Conservation (phyloP, 257 asterid species). For the Cordia subcordata region DNA sequence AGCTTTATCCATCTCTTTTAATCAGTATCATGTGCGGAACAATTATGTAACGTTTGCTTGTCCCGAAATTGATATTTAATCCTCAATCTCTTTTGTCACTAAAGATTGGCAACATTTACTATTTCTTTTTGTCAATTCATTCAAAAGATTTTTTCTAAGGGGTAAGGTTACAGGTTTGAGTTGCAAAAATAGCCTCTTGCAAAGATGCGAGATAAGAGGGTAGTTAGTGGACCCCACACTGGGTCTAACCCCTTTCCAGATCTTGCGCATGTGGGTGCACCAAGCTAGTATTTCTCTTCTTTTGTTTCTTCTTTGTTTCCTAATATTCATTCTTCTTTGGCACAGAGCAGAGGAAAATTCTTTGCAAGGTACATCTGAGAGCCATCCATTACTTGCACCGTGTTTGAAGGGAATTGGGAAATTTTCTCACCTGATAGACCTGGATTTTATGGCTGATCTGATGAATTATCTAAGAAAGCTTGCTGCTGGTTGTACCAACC, state of each 20-base stretch:
- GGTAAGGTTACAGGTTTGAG: too few relatives aligned
- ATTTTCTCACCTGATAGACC: constrained; percentile 80
- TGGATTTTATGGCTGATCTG: constrained; percentile 93
- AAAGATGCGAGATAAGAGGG: too few relatives aligned
- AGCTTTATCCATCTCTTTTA: too few relatives aligned
- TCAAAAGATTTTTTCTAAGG: not conserved
- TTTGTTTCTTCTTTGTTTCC: not conserved
- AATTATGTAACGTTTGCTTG: too few relatives aligned
- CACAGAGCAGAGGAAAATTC: constrained; percentile 53
- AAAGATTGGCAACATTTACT: too few relatives aligned
- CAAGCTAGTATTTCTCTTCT: not conserved
- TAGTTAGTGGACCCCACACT: too few relatives aligned
- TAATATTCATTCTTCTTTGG: constrained; percentile 2
- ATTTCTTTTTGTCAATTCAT: not conserved
- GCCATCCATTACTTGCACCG: constrained; percentile 82
- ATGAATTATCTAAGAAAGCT: constrained; percentile 76
- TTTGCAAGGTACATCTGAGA: constrained; percentile 34
- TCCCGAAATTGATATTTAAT: too few relatives aligned
- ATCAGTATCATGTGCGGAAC: too few relatives aligned
- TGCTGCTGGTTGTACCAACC: constrained; percentile 50
- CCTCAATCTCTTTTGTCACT: too few relatives aligned
- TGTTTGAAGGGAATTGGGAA: constrained; percentile 90
- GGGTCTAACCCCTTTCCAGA: too few relatives aligned
- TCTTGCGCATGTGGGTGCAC: too few relatives aligned
- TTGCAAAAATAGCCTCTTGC: too few relatives aligned